These are phyloP conservation scores for Gorgonomyces haynaldii DNA, from an alignment of 192 early-diverging fungal species.

Conservation along the genomic window DNA sequence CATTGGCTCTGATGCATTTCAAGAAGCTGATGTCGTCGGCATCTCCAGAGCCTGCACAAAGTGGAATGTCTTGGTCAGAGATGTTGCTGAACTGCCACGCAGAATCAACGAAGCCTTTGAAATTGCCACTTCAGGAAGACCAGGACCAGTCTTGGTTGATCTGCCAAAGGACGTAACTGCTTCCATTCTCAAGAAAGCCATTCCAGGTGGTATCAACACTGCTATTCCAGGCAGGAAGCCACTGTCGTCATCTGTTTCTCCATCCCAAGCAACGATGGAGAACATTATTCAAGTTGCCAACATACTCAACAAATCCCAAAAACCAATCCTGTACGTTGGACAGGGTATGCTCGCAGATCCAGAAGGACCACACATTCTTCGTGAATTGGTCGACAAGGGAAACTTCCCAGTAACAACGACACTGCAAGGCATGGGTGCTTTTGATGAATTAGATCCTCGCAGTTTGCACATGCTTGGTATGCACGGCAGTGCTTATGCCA, in stretches of 20 bases:
- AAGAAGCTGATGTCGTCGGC: slow-evolving; percentile 95
- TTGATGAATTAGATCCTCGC: slow-evolving; percentile 81
- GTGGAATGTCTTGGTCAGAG: slow-evolving; percentile 99
- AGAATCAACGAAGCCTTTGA: slow-evolving; percentile 98
- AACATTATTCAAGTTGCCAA: slow-evolving; percentile 63
- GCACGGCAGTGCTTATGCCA: slow-evolving; percentile 97
- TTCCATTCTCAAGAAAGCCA: slow-evolving; percentile 69
- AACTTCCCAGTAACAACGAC: slow-evolving; percentile 98
- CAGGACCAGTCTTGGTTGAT: slow-evolving; percentile 95
- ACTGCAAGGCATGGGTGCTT: slow-evolving; percentile 80
- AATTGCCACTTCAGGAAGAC: slow-evolving; percentile 89
- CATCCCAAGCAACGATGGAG: slow-evolving; percentile 36
- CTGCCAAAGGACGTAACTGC: slow-evolving; percentile 98
- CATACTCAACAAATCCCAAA: slow-evolving; percentile 75
- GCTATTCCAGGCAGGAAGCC: slow-evolving; percentile 58
- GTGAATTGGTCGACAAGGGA: slow-evolving; percentile 70
- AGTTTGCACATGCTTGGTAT: slow-evolving; percentile 98
- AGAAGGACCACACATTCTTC: slow-evolving; percentile 70
- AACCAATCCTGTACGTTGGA: slow-evolving; percentile 92
- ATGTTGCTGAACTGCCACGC: slow-evolving; percentile 87
- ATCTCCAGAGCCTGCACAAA: slow-evolving; percentile 95
- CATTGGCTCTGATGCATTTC: slow-evolving; percentile 94
- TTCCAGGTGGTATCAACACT: slow-evolving; percentile 43
- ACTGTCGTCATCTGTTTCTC: slow-evolving; percentile 31
- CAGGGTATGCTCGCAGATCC: slow-evolving; percentile 76